Evolutionary conservation across 768 basidiomycete genomes (phyloP), one percentile per base, ranked within the genome.

Genomic region (Tubosaeta sp.): DNA sequence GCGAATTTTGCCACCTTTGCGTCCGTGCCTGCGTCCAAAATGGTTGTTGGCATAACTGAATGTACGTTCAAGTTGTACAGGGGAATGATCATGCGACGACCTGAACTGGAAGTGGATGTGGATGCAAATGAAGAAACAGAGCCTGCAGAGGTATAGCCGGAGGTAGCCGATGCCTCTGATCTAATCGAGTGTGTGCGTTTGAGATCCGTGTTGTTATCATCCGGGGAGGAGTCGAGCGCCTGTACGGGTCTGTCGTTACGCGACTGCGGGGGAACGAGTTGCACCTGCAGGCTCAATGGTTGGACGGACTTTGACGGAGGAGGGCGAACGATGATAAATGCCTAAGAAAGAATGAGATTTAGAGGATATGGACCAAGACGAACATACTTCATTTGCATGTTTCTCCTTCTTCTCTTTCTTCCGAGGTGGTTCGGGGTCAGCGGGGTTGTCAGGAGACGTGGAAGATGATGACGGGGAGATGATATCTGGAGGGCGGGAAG

Each of bases 251-350:
- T 71, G 16, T 74, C 72, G 55, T 64, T 25, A 67, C 75, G 52
- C 73, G 81, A 48, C 71, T 71, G 57, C 71, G 77, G 38, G 6
- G 90, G 89, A 1, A 95, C 86, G 38, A 97, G 84, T 67, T 97
- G 94, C 11, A 97, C 85, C 61, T 97, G 94, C 1, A 95, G 76
- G 65, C 95, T 94, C 41, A 95, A 75, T 1, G 92, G 88, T 58
- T 95, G 91, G 56, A 88, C 88, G n/a, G 81, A 76, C 60, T 85
- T 83, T 6, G 88, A 82, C 1, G 91, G 91, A 3, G 92, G 92
- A 5, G 94, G 94, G 46, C 90, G 83, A 50, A 95, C 94, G 63
- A 95, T 84, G 52, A 95, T 89, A 72, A 94, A 92, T 0, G 88
- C 90, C 92, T 95, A 65, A 5, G 22, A 25, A 45, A 48, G 12